Conservation (phyloP, 2,329 filamentous ascomycete genomes). For the Fusarium beomiforme region DNA sequence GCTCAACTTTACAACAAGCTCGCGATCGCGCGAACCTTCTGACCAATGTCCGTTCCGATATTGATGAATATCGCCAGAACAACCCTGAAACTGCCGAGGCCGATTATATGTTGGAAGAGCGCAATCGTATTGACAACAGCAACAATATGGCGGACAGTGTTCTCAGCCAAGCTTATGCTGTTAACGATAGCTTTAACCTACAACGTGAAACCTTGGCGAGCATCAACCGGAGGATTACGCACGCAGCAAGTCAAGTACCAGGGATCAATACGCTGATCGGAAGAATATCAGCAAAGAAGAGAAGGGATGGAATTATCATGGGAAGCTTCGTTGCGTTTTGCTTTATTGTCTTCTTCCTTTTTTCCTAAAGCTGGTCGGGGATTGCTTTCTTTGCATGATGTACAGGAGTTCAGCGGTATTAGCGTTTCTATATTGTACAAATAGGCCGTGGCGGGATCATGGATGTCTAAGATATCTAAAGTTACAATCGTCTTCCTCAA, state of each 20-base stretch:
- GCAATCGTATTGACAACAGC: conserved; percentile 85
- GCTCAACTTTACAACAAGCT: conserved; percentile 76
- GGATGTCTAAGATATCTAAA: conserved; percentile 37
- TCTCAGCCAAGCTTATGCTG: conserved; percentile 93
- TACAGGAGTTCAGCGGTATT: conserved; percentile 53
- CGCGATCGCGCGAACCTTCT: conserved; percentile 91
- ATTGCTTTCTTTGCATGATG: conserved; percentile 29
- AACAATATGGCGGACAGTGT: conserved; percentile 91
- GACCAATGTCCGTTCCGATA: conserved; percentile 89
- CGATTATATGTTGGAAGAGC: conserved; percentile 97
- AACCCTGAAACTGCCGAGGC: conserved; percentile 87
- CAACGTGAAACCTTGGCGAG: conserved; percentile 89
- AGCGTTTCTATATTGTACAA: conserved; percentile 50
- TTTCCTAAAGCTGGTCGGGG: conserved; percentile 58
- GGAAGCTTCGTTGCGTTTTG: conserved; percentile 92
- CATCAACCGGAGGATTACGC: conserved; percentile 90
- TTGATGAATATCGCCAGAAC: conserved; percentile 83
- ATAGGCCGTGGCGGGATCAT: conserved; percentile 37
- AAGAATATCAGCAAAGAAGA: conserved; percentile 93
- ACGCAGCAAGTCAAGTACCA: conserved; percentile 89
- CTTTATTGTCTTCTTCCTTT: conserved; percentile 85
- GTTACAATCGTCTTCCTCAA: conserved; percentile 37
- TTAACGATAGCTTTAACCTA: conserved; percentile 88
- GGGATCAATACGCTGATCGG: conserved; percentile 92
- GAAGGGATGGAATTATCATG: conserved; percentile 93